Percentiles rank a stretch among this genome's conserved stretches.
These are phyloP conservation scores for Metarhizium rileyi DNA, from an alignment of 2,329 filamentous ascomycete species.

Conservation along the genomic window DNA sequence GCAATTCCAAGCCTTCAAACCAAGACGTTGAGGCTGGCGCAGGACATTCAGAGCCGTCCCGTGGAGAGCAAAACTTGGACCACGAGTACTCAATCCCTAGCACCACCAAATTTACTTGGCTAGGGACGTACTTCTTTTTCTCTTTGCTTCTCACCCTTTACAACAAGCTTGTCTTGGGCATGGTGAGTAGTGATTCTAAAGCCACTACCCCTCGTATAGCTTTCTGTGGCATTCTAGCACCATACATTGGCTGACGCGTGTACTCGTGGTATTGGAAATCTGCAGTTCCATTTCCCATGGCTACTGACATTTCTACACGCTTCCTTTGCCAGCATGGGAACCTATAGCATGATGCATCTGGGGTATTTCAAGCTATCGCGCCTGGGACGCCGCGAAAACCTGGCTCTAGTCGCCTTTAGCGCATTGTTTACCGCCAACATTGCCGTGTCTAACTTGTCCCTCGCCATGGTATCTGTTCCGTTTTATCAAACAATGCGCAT, in stretches of 20 bases:
- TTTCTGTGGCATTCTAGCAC: neutral
- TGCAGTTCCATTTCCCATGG: constrained; percentile 49
- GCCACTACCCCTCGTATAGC: neutral
- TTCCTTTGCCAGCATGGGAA: constrained; percentile 47
- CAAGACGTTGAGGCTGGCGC: constrained; percentile 24
- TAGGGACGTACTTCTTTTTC: constrained; percentile 42
- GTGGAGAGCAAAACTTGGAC: constrained; percentile 27
- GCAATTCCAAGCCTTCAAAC: constrained; percentile 18
- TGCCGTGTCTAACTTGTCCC: constrained; percentile 53
- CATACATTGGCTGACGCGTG: neutral
- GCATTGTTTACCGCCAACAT: constrained; percentile 54
- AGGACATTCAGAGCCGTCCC: constrained; percentile 17
- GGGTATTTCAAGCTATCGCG: constrained; percentile 44
- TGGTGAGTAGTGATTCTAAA: constrained; percentile 25
- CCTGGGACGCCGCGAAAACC: constrained; percentile 41
- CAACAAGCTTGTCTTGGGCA: constrained; percentile 48
- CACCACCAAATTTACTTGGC: constrained; percentile 38
- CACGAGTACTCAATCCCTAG: constrained; percentile 35
- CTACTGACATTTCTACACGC: constrained; percentile 50
- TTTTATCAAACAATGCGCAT: constrained; percentile 58
- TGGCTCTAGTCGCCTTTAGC: constrained; percentile 48
- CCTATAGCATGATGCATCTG: constrained; percentile 38
- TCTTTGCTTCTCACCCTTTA: constrained; percentile 42
- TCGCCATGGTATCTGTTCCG: constrained; percentile 52
- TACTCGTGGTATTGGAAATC: neutral